Conservation (phyloP, 2,329 filamentous ascomycete species). For the Hypoxylon sp. region DNA sequence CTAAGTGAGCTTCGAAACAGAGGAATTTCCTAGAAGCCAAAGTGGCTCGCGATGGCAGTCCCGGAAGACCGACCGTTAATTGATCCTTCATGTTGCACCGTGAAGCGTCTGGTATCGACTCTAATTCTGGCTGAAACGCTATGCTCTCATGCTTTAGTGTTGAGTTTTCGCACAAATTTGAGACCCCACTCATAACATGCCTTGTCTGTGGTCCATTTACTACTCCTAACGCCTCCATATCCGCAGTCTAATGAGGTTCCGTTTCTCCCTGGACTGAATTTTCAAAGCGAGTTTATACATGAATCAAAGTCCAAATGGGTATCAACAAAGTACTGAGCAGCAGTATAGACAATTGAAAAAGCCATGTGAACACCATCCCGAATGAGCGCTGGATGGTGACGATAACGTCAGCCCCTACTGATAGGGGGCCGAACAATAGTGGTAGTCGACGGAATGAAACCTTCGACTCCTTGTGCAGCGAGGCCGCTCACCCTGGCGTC, state of each 20-base stretch:
- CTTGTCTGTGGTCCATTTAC: slow-evolving; percentile 33
- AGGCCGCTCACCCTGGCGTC: background rate
- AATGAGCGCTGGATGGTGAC: slow-evolving; percentile 14
- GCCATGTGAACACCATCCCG: slow-evolving; percentile 10
- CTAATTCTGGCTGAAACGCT: slow-evolving; percentile 26
- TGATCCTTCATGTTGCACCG: slow-evolving; percentile 24
- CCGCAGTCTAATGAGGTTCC: slow-evolving; percentile 40
- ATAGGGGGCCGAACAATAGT: background rate
- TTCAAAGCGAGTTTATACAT: slow-evolving; percentile 45
- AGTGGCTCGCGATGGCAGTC: slow-evolving; percentile 12
- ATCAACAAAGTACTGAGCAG: slow-evolving; percentile 45
- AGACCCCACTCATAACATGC: slow-evolving; percentile 27
- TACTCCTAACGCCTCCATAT: slow-evolving; percentile 46
- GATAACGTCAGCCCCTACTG: background rate
- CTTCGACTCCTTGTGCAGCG: background rate
- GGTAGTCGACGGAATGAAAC: background rate
- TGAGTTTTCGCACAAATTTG: slow-evolving; percentile 21
- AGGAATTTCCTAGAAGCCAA: background rate
- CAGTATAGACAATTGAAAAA: slow-evolving; percentile 42
- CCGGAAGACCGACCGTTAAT: slow-evolving; percentile 11
- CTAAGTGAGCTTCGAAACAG: background rate
- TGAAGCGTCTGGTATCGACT: slow-evolving; percentile 24
- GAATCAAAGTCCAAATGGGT: slow-evolving; percentile 45
- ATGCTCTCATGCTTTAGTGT: slow-evolving; percentile 30
- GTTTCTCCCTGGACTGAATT: slow-evolving; percentile 35